Base-by-base conservation (phyloP, 148 eudicot genomes). In the Chenopodium suecicum region DNA sequence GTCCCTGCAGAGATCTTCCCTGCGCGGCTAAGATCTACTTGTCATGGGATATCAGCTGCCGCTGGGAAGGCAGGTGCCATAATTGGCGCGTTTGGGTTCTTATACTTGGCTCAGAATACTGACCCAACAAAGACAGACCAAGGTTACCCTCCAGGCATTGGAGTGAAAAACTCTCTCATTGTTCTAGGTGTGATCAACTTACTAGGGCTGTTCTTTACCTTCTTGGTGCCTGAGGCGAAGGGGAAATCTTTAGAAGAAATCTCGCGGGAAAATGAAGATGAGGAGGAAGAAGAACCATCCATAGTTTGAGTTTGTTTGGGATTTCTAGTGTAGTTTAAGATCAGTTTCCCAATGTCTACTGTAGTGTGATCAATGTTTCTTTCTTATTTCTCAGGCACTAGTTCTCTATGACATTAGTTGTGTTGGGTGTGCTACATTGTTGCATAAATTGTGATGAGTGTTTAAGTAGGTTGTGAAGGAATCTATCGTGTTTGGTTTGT, bases 1-100 rank as follows among this genome's bases (percentile, higher is more conserved):
- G 94, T 91, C 48, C 94, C 92, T 0, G 94, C 92, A 0, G 94
- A 91, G 86, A 91, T 91, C 56, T 90, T 91, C 79, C 94, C 94
- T 2, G 94, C 94, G 0, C 86, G 94, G 69, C 58, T 91, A 12
- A 83, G 94, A 80, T 91, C 94, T 0, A 91, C 94, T 0, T 90
- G 94, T 25, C 94, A 91, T 73, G 94, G 92, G 41, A 83, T 90
- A 77, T 91, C 91, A 0, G 92, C 94, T 20, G 93, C 93, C 2
- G 22, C 89, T 2, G 94, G 94, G 12, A 91, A 91, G 83, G 84
- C 91, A 0, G 94, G 94, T 44, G 93, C 93, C 2, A 91, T 90
- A 0, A 76, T 89, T 0, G 92, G 93, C 62, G 91, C 91, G 0
- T 90, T 90, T 44, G 91, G 94, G 79, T 90, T 91, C 82, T 81